A percentile compares a stretch with the other conserved stretches of the same genome.
Evolutionary conservation across 2,329 filamentous ascomycete species (phyloP).

Genomic region (Proliferodiscus dingleyae): DNA sequence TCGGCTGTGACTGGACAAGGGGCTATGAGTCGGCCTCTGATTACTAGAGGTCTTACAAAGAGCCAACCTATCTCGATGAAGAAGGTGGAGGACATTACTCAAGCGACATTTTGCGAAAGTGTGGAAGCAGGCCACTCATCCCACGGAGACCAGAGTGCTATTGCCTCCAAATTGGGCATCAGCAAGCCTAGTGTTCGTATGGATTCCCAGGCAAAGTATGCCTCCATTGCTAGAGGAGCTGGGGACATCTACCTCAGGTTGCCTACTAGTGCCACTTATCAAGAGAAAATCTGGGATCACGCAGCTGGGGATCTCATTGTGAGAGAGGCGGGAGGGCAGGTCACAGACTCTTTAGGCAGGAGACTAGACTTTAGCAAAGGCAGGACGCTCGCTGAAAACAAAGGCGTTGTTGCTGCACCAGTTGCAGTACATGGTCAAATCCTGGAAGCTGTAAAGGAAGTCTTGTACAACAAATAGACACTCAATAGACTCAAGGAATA

Average conservation of each 20-base stretch:
- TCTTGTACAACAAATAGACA: slow-evolving; percentile 49
- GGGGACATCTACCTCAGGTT: slow-evolving; percentile 92
- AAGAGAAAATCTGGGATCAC: slow-evolving; percentile 99
- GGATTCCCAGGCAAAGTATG: slow-evolving; percentile 98
- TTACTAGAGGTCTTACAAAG: slow-evolving; percentile 47
- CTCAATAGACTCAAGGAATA: not conserved
- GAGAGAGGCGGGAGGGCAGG: slow-evolving; percentile 84
- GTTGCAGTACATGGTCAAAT: slow-evolving; percentile 70
- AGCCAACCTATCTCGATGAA: slow-evolving; percentile 74
- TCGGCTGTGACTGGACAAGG: slow-evolving; percentile 76
- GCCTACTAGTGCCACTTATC: slow-evolving; percentile 79
- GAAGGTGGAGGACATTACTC: slow-evolving; percentile 63
- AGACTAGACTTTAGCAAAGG: slow-evolving; percentile 82
- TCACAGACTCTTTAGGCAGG: slow-evolving; percentile 84
- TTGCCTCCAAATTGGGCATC: slow-evolving; percentile 81
- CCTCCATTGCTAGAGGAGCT: slow-evolving; percentile 85
- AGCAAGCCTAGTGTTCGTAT: slow-evolving; percentile 86
- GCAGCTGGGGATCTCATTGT: slow-evolving; percentile 93
- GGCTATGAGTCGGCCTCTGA: slow-evolving; percentile 72
- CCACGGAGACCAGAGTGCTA: slow-evolving; percentile 80
- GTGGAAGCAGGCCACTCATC: slow-evolving; percentile 91
- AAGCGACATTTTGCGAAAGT: slow-evolving; percentile 92
- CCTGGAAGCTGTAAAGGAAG: slow-evolving; percentile 75
- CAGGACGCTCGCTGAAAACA: slow-evolving; percentile 82
- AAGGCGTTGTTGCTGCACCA: slow-evolving; percentile 87